Base-by-base conservation (phyloP, 345 rosid species). In the Sonneratia caseolaris region DNA sequence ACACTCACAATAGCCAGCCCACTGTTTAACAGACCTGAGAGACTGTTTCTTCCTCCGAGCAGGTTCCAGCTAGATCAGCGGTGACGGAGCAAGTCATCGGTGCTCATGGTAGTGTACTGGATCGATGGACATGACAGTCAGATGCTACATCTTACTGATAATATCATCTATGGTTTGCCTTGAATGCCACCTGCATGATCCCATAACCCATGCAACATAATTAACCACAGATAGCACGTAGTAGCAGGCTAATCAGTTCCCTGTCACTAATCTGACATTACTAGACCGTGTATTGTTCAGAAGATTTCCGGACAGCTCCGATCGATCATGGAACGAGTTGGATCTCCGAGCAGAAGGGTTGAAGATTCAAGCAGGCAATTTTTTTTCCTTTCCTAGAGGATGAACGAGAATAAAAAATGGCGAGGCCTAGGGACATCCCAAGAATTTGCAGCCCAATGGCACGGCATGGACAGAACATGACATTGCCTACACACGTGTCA, bases 401-500 rank as follows among this genome's bases (percentile, higher is more conserved):
- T 40, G 1, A 49, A 18, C 3, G 1, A 0, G 59, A 15, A 47
- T 14, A 42, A 24, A 68, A 27, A 32, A 51, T 42, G 51, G 15
- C 15, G 13, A 13, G 13, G 13, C 15, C 15, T 47, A 0, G 21
- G 71, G 37, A 36, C 45, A 37, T 49, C 61, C 32, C 7, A 37
- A 35, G 1, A 45, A 3, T 69, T 69, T 3, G 61, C 71, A 69
- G 27, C 62, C 45, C 61, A 49, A 69, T 61, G 5, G 21, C 43
- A 69, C 71, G 42, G 61, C 16, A 21, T 48, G 38, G 51, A 35
- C 7, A n/a, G 73, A 49, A 56, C 65, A 64, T 7, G 45, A 57
- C 22, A 56, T 19, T 57, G 37, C 14, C 16, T 35, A 57, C n/a
- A 22, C 72, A 70, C 72, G 65, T 70, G 72, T 36, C 64, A 61